Evolutionary conservation across 345 rosid genomes (phyloP).

Genomic region (Clarkia xantiana): DNA sequence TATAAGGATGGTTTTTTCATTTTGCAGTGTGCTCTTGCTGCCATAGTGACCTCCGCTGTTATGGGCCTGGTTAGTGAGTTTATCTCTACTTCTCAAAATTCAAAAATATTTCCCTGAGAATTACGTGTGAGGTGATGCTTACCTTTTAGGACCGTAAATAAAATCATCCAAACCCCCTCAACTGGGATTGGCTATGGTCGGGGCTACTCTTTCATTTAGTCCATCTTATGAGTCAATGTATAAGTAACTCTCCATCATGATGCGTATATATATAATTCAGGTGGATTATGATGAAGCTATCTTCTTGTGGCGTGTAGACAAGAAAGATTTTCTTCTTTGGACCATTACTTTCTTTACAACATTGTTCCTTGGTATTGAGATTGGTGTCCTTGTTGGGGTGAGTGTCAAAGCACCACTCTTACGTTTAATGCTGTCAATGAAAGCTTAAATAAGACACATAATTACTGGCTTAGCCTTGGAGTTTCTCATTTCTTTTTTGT

Average conservation of each 20-base stretch:
- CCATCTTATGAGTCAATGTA: too few species aligned
- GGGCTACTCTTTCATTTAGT: too few species aligned
- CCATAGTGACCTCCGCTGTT: slow-evolving; percentile 88
- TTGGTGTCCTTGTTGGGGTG: slow-evolving; percentile 97
- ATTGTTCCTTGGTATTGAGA: slow-evolving; percentile 89
- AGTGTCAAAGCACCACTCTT: slow-evolving; percentile 12
- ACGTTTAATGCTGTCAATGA: too few species aligned
- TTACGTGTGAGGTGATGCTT: too few species aligned
- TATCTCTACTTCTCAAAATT: neutral
- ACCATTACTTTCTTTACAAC: slow-evolving; percentile 60
- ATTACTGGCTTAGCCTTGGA: neutral
- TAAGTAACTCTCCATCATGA: neutral
- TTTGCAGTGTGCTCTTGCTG: slow-evolving; percentile 92
- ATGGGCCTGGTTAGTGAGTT: slow-evolving; percentile 65
- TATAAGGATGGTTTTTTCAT: slow-evolving; percentile 8
- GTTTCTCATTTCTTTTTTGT: neutral
- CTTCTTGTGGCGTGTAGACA: slow-evolving; percentile 89
- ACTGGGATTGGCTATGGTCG: too few species aligned
- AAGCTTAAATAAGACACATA: neutral
- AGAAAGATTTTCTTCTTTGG: slow-evolving; percentile 97
- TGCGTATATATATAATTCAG: slow-evolving; percentile 30
- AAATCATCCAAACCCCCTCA: too few species aligned
- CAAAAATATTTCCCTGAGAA: too few species aligned
- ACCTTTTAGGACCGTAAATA: too few species aligned
- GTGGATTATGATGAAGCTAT: slow-evolving; percentile 95